Base-by-base conservation (phyloP, 2,329 filamentous ascomycete genomes). In the Claviceps pazoutovae region DNA sequence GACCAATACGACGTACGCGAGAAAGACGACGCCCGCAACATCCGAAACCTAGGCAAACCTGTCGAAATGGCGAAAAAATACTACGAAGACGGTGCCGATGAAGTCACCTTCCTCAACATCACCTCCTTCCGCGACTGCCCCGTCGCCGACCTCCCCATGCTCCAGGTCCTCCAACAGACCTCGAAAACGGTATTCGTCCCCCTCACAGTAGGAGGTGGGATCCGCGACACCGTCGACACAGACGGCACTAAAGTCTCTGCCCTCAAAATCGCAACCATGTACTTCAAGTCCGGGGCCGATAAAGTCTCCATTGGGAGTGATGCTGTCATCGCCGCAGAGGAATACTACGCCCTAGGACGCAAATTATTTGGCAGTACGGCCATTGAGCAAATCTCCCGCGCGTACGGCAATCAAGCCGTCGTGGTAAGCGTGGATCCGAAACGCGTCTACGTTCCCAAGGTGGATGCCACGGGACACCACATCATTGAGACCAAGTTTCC, bases 1-100 rank as follows among this genome's bases (percentile, higher is more conserved):
- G 93, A 98, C 69, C 91, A 97, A 68, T 98, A 98, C 71, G 93
- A 98, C 62, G 93, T 98, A 6, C 86, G 93, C 36, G 93, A 97
- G 63, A 96, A 96, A 69, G 73, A 74, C 21, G 74, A 71, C 14
- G 73, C 74, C 53, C 74, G 79, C 51, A 64, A 64, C 58, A 90
- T 98, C 38, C 83, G 93, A 56, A 98, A 98, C 67, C 76, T 98
- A 3, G 93, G 93, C 57, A 98, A 98, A 69, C 93, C 93, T 1
- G 90, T 98, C 48, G 89, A 95, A 57, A 86, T 98, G 79, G 93
- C 93, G 8, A 82, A 81, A 68, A 82, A 80, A 62, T 98, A 98
- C 74, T 98, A 97, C 73, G 84, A 94, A 63, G 88, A 95, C 70
- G 93, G 93, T 54, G 90, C 93, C 13, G 93, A 98, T 68, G 93